Conservation (phyloP, 306 rosid genomes). For the Vigna nakashimae region DNA sequence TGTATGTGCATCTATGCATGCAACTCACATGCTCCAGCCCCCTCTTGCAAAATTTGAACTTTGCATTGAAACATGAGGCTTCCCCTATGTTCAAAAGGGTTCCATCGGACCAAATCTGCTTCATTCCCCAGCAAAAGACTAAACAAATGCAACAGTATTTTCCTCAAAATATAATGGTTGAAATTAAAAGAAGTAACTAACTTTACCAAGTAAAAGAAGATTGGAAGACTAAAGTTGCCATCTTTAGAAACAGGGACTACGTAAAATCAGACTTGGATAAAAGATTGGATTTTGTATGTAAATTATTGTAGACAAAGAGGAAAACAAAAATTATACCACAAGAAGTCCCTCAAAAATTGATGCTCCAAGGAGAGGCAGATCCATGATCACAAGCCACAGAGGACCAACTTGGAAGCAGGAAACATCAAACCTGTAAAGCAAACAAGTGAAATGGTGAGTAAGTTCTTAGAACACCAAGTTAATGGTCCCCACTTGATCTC, state of each 20-base stretch:
- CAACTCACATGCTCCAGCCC: constrained; percentile 8
- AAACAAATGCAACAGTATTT: constrained; percentile 3
- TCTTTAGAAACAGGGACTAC: too few species aligned
- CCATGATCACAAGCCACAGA: constrained; percentile 60
- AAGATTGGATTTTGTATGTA: too few species aligned
- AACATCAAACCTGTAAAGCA: constrained; percentile 69
- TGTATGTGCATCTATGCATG: not conserved
- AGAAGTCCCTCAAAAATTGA: constrained; percentile 9
- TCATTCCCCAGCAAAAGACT: constrained; percentile 61
- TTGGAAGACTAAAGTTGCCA: not conserved
- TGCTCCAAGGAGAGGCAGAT: not conserved
- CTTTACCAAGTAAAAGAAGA: too few species aligned
- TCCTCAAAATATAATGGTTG: too few species aligned
- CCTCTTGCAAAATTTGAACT: constrained; percentile 12
- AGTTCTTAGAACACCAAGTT: constrained; percentile 58
- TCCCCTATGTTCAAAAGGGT: constrained; percentile 10
- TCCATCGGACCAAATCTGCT: constrained; percentile 68
- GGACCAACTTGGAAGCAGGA: constrained; percentile 73
- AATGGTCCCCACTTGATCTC: constrained; percentile 85
- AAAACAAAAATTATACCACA: constrained; percentile 24
- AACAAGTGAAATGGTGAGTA: constrained; percentile 60
- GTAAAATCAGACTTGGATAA: too few species aligned
- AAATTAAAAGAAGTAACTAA: too few species aligned
- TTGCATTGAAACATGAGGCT: constrained; percentile 5
- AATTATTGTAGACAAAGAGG: not conserved